Conservation (phyloP, 306 rosid genomes). For the Cicer pinnatifidum region DNA sequence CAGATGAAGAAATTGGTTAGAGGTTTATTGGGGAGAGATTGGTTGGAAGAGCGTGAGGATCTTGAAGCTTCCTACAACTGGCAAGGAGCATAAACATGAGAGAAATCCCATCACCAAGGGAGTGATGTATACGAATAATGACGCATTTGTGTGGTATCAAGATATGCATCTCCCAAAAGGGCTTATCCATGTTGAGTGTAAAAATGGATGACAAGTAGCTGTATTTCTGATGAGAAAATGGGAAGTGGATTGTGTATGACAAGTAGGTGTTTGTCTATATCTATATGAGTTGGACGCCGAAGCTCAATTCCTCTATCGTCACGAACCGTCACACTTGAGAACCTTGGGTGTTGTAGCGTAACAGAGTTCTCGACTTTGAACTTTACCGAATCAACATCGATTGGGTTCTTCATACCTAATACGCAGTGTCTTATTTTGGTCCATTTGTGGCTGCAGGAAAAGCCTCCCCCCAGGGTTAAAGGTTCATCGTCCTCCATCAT, state of each 20-base stretch:
- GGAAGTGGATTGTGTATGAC: slow-evolving; percentile 40
- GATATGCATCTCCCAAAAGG: slow-evolving; percentile 89
- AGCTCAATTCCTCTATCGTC: slow-evolving; percentile 62
- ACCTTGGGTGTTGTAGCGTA: slow-evolving; percentile 65
- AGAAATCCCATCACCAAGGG: slow-evolving; percentile 87
- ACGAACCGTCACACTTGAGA: slow-evolving; percentile 70
- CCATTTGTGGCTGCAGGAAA: slow-evolving; percentile 62
- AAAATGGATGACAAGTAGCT: no score
- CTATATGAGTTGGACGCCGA: slow-evolving; percentile 67
- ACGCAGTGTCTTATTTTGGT: slow-evolving; percentile 68
- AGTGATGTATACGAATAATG: slow-evolving; percentile 72
- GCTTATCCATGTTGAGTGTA: slow-evolving; percentile 57
- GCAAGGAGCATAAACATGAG: slow-evolving; percentile 75
- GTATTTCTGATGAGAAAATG: background rate
- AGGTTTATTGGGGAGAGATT: background rate
- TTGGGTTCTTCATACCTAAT: slow-evolving; percentile 59
- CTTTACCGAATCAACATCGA: slow-evolving; percentile 53
- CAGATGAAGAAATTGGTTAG: background rate
- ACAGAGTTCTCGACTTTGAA: slow-evolving; percentile 47
- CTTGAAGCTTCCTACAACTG: slow-evolving; percentile 54
- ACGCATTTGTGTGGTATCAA: slow-evolving; percentile 62
- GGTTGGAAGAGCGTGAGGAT: slow-evolving; percentile 51
- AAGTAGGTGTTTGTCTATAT: slow-evolving; percentile 58
- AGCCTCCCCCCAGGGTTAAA: slow-evolving; percentile 77
- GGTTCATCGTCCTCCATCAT: slow-evolving; percentile 53